Base-by-base conservation (phyloP, 208 protist genomes). In the Trypanosomatidae sp. region DNA sequence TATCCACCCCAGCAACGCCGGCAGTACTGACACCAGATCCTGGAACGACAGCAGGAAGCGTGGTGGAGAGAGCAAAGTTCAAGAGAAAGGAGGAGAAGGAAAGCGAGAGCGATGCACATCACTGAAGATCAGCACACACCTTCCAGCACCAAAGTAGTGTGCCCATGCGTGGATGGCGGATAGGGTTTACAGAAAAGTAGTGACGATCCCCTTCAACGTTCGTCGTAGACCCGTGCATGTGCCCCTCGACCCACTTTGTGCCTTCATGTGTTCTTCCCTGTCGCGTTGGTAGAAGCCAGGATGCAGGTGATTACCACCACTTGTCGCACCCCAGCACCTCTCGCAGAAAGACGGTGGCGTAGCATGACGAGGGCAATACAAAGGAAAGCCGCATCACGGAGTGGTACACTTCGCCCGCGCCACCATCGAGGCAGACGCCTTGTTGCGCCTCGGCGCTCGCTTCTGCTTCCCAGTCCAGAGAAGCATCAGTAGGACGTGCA, bases 331-430 rank as follows among this genome's bases (percentile, higher is more conserved):
- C 82, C 3, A 94, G 79, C 46, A 94, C 81, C 72, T 94, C 90
- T 0, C 90, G 87, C 41, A 96, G 78, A 52, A 91, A 85, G 13
- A 96, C 73, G 28, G 92, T 96, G 13, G 92, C 92, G 76, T 96
- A 96, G 76, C 82, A 87, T 7, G 90, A 94, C n/a, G 86, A 82
- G 8, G 92, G 92, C 33, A 96, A 71, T 6, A 52, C 66, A 74
- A 96, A 94, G 25, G 78, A 82, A 33, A 93, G 36, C 76, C 60
- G 69, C 50, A 77, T 71, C 9, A 58, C 53, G 10, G 39, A 52
- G 55, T 47, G 17, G 47, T 53, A n/a, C 69, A n/a, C 47, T 30
- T 19, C 64, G 22, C n/a, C 65, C n/a, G 6, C 58, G n/a, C 50
- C 76, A 8, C 39, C 55, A 17, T 60, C 46, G 53, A 50, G 52